Evolutionary conservation across 2,329 filamentous ascomycete genomes (phyloP), one percentile per base, ranked within the genome.

Genomic region (Helminthosporium solani): DNA sequence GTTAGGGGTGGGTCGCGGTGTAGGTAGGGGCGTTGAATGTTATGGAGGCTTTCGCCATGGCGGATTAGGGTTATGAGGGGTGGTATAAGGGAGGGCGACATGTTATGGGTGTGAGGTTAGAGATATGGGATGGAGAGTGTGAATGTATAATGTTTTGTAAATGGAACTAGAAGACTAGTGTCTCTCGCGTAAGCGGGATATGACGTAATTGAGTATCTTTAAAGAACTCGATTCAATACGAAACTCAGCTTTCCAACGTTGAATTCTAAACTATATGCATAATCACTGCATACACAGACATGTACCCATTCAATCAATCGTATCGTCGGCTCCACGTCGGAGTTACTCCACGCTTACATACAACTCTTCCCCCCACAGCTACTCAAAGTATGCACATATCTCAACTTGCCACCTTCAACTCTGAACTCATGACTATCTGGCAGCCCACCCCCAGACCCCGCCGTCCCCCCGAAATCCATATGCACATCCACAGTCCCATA

Each of bases 401-500:
- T 50, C 28, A 60, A 35, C 53, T 62, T 65, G 16, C 61, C 60
- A 2, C 51, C 47, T 48, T 66, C 61, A 33, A 66, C 39, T 37
- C 63, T 48, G 41, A 66, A 66, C 37, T 64, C 61, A 58, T 66
- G 63, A 36, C 58, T 63, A 56, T 66, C 61, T n/a, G 63, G 63
- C 49, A 63, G 41, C 2, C 62, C 62, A 11, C 45, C 47, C 0
- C 43, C 37, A 3, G 40, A 33, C 5, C 58, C 54, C 3, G 35
- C 41, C 0, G 48, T 50, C 0, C 61, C 61, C 7, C 44, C 58
- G 57, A 66, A 66, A 39, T 64, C 59, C 57, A 66, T 57, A 11
- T 60, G 56, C 9, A 65, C 50, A 46, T 64, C 61, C 15, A 64
- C 61, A 19, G 61, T 66, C 1, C 63, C 63, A 48, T 56, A 63